Percentiles rank a stretch among this genome's conserved stretches.
Conservation (phyloP, 768 basidiomycete genomes). For the Amanita muscaria region DNA sequence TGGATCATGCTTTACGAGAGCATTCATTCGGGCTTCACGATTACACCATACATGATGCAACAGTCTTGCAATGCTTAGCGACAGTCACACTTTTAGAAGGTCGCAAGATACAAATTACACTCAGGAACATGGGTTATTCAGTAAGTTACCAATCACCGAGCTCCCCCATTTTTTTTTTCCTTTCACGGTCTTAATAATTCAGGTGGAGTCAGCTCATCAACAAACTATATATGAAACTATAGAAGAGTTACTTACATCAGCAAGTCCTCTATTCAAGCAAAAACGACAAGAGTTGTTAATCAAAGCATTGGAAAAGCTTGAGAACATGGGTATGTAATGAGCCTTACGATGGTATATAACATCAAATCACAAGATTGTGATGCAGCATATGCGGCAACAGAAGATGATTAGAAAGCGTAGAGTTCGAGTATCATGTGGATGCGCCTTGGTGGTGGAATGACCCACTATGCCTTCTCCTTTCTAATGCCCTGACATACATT, state of each 20-base stretch:
- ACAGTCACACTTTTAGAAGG: conserved; percentile 52
- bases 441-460: too few relatives aligned
- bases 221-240: conserved; percentile 43
- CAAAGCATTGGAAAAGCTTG: conserved; percentile 37
- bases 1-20: conserved; percentile 46
- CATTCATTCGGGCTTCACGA: conserved; percentile 47
- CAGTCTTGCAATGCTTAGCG: conserved; percentile 42
- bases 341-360: background rate
- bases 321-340: conserved; percentile 7
- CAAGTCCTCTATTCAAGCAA: conserved; percentile 45
- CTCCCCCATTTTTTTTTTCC: too few relatives aligned
- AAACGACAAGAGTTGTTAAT: conserved; percentile 40
- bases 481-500: background rate
- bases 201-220: conserved; percentile 10
- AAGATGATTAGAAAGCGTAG: too few relatives aligned
- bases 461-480: background rate
- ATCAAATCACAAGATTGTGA: too few relatives aligned
- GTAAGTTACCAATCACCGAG: conserved; percentile 24
- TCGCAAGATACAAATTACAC: conserved; percentile 31
- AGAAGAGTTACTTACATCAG: conserved; percentile 45
- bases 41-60: conserved; percentile 33
- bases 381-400: too few relatives aligned
- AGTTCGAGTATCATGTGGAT: too few relatives aligned
- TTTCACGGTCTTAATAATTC: background rate
- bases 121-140: conserved; percentile 49